Conservation (phyloP, 164 flowering plant genomes). For the Santalum album region DNA sequence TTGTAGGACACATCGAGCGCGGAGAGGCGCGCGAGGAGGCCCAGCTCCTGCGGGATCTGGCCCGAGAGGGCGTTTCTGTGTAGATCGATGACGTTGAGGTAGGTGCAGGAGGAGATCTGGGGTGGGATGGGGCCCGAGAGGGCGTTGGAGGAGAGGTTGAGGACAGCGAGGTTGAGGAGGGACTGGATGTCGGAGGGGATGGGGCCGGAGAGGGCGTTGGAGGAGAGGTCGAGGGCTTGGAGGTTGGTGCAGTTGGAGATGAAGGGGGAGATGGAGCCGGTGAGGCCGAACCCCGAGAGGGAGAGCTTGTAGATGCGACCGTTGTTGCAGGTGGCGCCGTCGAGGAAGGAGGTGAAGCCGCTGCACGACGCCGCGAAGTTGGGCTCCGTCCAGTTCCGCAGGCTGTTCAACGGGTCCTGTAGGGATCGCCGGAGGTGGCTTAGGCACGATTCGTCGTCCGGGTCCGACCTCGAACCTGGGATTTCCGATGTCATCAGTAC, state of each 20-base stretch:
- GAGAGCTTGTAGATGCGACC: slow-evolving; percentile 94
- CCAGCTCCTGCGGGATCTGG: slow-evolving; percentile 63
- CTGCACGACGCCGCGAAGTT: slow-evolving; percentile 63
- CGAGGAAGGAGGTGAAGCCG: slow-evolving; percentile 72
- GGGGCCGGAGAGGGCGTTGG: slow-evolving; percentile 62
- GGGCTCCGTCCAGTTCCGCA: slow-evolving; percentile 66
- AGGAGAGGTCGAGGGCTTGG: slow-evolving; percentile 89
- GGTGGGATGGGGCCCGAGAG: slow-evolving; percentile 66
- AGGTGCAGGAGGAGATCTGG: slow-evolving; percentile 64
- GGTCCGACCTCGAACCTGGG: slow-evolving; percentile 37
- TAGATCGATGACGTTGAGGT: slow-evolving; percentile 85
- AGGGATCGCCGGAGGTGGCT: slow-evolving; percentile 40
- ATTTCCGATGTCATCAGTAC: neutral
- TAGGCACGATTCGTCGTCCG: slow-evolving; percentile 70
- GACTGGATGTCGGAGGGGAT: slow-evolving; percentile 71
- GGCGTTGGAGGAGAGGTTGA: slow-evolving; percentile 72
- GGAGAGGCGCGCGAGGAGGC: slow-evolving; percentile 54
- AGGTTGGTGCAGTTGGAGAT: slow-evolving; percentile 84
- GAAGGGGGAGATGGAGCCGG: slow-evolving; percentile 70
- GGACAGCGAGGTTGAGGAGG: slow-evolving; percentile 81
- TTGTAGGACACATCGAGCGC: slow-evolving; percentile 75
- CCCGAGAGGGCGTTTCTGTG: slow-evolving; percentile 65
- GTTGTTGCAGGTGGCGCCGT: slow-evolving; percentile 89
- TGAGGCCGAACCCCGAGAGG: slow-evolving; percentile 52
- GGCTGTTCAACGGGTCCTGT: slow-evolving; percentile 49